Evolutionary conservation across 1,139 yeast genomes (phyloP), one percentile per base, ranked within the genome.

Genomic region (Debaryomyces udenii): DNA sequence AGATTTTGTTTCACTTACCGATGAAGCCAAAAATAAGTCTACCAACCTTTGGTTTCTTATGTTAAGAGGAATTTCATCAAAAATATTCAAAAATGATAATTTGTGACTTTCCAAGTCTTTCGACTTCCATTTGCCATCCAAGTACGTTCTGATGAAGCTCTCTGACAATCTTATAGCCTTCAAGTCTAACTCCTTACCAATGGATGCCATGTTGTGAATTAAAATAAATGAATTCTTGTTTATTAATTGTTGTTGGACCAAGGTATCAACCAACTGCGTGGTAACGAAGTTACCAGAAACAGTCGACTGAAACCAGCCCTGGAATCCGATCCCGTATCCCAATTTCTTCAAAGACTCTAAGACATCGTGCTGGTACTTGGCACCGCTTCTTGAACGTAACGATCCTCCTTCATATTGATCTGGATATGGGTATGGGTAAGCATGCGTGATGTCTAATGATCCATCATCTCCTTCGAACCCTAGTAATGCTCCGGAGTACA

Each of bases 251-350:
- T 80, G 83, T 48, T 78, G 77, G 40, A 81, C 79, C 66, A 87
- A 71, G 34, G 83, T 76, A 52, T 86, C 95, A 35, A 86, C 75
- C 45, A 83, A 70, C 46, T 78, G 77, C 45, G 80, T 80, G 47
- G 83, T 81, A 53, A 83, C 78, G 59, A 82, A 83, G 57, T 79
- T 80, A 38, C 95, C 95, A 34, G 86, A 76, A 40, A 74, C 60
- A 27, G 90, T 76, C 38, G 86, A 75, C 57, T 86, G 81, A 66
- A 86, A 89, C 91, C 91, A 89, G 27, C 96, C 96, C 51, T 84
- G 80, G 50, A 83, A 76, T 59, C 83, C 88, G 38, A 82, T 74
- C 37, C 91, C 94, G 47, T 80, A 74, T 37, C 85, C 86, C 49
- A 83, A 78, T 45, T 74, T 76, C 54, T 76, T 80, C 51, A 87